These are phyloP conservation scores for Paxillus rubicundulus DNA, from an alignment of 768 basidiomycete species.

Conservation along the genomic window DNA sequence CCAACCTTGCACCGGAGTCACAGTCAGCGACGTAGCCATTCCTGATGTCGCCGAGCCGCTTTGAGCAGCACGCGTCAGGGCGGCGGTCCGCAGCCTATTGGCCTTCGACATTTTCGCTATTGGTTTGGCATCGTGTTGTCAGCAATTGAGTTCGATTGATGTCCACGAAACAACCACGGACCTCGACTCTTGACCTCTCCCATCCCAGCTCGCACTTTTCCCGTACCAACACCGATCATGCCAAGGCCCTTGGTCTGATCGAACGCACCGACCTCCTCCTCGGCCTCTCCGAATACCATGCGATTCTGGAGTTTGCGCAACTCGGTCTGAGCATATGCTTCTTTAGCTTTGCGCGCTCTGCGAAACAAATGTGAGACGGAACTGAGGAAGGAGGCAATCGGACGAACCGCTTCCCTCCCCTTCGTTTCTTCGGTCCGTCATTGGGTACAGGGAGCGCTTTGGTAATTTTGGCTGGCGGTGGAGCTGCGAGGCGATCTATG, in stretches of 20 bases:
- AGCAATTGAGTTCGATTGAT: not conserved
- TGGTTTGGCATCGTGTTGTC: constrained; percentile 1
- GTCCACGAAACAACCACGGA: constrained; percentile 35
- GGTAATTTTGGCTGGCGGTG: constrained; percentile 88
- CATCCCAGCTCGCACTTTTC: constrained; percentile 83
- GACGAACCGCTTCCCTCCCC: constrained; percentile 88
- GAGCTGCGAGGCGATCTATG: constrained; percentile 87
- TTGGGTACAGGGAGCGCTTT: constrained; percentile 94
- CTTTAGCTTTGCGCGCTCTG: constrained; percentile 97
- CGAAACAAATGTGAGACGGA: not conserved
- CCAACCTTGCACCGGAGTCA: constrained; percentile 93
- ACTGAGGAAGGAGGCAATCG: not conserved
- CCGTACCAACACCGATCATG: constrained; percentile 88
- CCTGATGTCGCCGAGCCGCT: constrained; percentile 59
- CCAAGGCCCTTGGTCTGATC: constrained; percentile 98
- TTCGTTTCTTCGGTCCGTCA: constrained; percentile 92
- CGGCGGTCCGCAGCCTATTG: constrained; percentile 86
- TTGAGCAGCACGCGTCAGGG: constrained; percentile 75
- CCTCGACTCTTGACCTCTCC: constrained; percentile 92
- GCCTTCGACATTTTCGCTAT: constrained; percentile 94
- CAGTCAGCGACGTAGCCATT: constrained; percentile 86
- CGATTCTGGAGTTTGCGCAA: constrained; percentile 96
- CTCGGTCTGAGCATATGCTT: constrained; percentile 96
- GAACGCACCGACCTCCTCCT: constrained; percentile 94
- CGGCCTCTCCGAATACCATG: constrained; percentile 92